Conservation (phyloP, 176 grass and related monocot species). For the Canna indica region DNA sequence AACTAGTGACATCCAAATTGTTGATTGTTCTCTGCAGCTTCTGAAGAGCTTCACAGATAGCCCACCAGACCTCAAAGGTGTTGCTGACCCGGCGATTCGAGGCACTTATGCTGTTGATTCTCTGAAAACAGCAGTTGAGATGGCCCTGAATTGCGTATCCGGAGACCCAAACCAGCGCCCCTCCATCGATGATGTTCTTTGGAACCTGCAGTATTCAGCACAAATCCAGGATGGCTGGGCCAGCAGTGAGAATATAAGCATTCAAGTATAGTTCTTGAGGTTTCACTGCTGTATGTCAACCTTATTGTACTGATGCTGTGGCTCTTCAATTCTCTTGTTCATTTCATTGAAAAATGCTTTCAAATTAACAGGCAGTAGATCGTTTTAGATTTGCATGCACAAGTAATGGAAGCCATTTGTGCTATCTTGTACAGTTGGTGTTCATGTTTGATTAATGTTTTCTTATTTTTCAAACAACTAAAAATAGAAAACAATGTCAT, state of each 20-base stretch:
- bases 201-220: slow-evolving; percentile 82
- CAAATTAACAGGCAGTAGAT: not conserved
- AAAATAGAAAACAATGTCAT: too few relatives aligned
- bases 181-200: slow-evolving; percentile 83
- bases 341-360: not conserved
- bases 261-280: not conserved
- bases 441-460: not conserved
- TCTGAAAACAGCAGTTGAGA: slow-evolving; percentile 60
- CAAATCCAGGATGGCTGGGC: slow-evolving; percentile 82
- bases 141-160: slow-evolving; percentile 66
- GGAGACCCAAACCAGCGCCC: slow-evolving; percentile 56
- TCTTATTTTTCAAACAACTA: too few relatives aligned
- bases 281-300: not conserved
- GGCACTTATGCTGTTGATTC: slow-evolving; percentile 63
- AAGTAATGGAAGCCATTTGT: not conserved
- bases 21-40: slow-evolving; percentile 20
- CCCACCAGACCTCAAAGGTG: slow-evolving; percentile 23
- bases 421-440: not conserved
- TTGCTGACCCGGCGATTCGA: slow-evolving; percentile 41
- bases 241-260: slow-evolving; percentile 10
- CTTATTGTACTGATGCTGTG: not conserved
- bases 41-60: slow-evolving; percentile 49
- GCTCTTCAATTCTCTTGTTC: not conserved
- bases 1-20: too few relatives aligned
- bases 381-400: not conserved